phyloP scores from a whole-genome alignment of 2,329 filamentous ascomycete species.

The Scopulariopsis brevicaulis region DNA sequence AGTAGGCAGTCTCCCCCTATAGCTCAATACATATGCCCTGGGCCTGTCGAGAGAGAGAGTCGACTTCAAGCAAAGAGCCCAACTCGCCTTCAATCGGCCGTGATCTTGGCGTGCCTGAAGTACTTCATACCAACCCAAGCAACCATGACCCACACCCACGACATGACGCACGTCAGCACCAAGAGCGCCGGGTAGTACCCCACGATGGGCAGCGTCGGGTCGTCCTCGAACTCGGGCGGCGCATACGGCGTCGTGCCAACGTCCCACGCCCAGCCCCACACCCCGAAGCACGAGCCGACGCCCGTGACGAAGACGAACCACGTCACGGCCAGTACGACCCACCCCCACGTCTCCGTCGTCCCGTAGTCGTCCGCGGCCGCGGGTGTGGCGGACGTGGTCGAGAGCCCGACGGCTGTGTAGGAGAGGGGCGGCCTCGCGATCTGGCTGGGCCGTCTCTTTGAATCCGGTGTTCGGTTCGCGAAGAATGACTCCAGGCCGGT shows the following conservation, averaged over 20 bases:
- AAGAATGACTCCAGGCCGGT: slow-evolving; percentile 57
- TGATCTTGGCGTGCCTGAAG: slow-evolving; percentile 92
- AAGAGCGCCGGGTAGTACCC: slow-evolving; percentile 95
- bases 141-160: slow-evolving; percentile 96
- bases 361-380: slow-evolving; percentile 63
- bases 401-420: slow-evolving; percentile 38
- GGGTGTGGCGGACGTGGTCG: slow-evolving; percentile 32
- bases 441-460: slow-evolving; percentile 35
- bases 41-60: background rate
- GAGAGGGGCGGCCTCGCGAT: slow-evolving; percentile 50
- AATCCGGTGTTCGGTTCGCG: slow-evolving; percentile 23
- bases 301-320: slow-evolving; percentile 95
- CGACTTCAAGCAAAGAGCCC: background rate
- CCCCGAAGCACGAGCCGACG: slow-evolving; percentile 88
- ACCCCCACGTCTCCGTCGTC: slow-evolving; percentile 97
- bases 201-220: slow-evolving; percentile 86
- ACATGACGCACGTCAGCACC: slow-evolving; percentile 89
- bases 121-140: slow-evolving; percentile 99
- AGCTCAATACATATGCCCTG: too few species aligned
- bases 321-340: slow-evolving; percentile 80
- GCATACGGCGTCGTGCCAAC: slow-evolving; percentile 93
- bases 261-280: slow-evolving; percentile 99
- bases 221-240: slow-evolving; percentile 88
- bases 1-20: too few species aligned
- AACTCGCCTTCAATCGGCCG: slow-evolving; percentile 34